phyloP scores from a whole-genome alignment of 176 grass and related monocot species.

The Triticum timopheevii region DNA sequence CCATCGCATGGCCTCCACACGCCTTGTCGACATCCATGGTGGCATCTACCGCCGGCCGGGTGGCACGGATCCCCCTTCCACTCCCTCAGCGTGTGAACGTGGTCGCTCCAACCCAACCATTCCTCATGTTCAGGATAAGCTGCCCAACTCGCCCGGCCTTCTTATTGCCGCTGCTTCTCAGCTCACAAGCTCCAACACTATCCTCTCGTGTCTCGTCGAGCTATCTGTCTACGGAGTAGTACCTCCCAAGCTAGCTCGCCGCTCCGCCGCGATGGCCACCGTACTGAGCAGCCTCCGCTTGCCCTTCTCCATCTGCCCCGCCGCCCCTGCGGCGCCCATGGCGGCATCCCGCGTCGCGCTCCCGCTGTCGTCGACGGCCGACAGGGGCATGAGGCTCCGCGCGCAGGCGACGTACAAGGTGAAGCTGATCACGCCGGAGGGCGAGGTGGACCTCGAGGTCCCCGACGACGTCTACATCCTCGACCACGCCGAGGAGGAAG shows the following conservation, averaged over 20 bases:
- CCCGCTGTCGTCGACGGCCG: neutral
- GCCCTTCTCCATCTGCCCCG: neutral
- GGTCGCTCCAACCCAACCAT: neutral
- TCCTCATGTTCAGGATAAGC: neutral
- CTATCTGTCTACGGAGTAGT: neutral
- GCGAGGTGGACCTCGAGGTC: constrained; percentile 57
- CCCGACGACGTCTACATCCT: constrained; percentile 68
- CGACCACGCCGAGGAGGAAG: constrained; percentile 60
- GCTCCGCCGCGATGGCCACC: constrained; percentile 10
- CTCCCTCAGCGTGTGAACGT: neutral
- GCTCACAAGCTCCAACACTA: neutral
- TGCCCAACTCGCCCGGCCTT: neutral
- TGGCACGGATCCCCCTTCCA: neutral
- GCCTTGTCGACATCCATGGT: neutral
- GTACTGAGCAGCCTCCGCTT: neutral
- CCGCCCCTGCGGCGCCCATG: neutral
- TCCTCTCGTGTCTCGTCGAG: neutral
- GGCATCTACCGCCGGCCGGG: constrained; percentile 7
- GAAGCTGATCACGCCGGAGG: constrained; percentile 52
- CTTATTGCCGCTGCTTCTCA: neutral
- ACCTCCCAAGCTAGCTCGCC: neutral
- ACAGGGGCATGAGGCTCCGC: constrained; percentile 29
- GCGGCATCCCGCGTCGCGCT: neutral
- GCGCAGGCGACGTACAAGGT: constrained; percentile 65
- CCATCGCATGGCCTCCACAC: constrained; percentile 4